Base-by-base conservation (phyloP, 352 stramenopile species). In the Globisporangium camurandrum region DNA sequence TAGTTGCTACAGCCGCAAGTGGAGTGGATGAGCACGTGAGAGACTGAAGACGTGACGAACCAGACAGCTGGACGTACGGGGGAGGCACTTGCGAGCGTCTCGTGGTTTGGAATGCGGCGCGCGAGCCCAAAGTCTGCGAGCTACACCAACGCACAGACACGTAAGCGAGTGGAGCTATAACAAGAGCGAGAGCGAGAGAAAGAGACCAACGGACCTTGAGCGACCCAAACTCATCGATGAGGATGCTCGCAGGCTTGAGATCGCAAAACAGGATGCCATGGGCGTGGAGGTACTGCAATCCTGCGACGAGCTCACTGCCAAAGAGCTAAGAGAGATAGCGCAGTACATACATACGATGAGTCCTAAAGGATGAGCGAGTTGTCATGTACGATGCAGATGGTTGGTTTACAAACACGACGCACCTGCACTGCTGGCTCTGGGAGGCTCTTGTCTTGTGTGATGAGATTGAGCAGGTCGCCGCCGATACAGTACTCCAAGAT, bases 401-500 rank as follows among this genome's bases (percentile, higher is more conserved):
- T n/a, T n/a, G n/a, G n/a, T n/a, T n/a, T n/a, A n/a, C n/a, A 12
- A 20, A 3, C 20, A 36, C 5, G 27, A 41, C 40, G 52, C 17
- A 96, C 79, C 51, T 81, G 67, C 17, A 96, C 69, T 0, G 86
- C 69, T 0, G 62, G 34, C 49, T 96, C 83, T 0, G 90, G 88
- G n/a, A 97, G 56, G 22, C 66, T 66, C 50, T 84, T 85, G 61
- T 93, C 81, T 59, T 96, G 84, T 22, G 85, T 92, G 51, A 97
- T 87, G 54, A 97, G 70, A 30, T 93, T 93, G 43, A 94, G 71
- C 55, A 97, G 64, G 58, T 95, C 84, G 37, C 86, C 87, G 42
- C 89, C 90, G 48, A 96, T 95, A 51, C 88, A 97, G 67, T 88
- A 97, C 71, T 97, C 90, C 24, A 97, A 75, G 57, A 97, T 97